Evolutionary conservation across 2,329 filamentous ascomycete genomes (phyloP).

Genomic region (Phyllosticta ampelicida): DNA sequence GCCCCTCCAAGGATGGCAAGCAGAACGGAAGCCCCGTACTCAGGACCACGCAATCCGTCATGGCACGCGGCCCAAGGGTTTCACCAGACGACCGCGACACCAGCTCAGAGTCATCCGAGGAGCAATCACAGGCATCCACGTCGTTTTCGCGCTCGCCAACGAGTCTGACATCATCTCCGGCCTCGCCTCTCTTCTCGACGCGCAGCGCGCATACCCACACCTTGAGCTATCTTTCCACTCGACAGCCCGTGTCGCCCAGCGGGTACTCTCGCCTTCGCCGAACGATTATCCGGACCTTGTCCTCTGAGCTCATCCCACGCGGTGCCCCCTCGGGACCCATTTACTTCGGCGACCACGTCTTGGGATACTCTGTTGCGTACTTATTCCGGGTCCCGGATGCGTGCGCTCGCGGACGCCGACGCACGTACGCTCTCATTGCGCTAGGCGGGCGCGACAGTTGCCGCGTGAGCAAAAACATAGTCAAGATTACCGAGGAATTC

Average conservation of each 20-base stretch:
- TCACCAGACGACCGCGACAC: conserved; percentile 14
- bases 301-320: conserved; percentile 45
- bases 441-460: conserved; percentile 47
- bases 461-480: conserved; percentile 32
- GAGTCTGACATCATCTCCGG: conserved; percentile 22
- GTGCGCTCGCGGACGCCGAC: conserved; percentile 44
- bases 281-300: conserved; percentile 47
- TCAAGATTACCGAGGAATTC: conserved; percentile 35
- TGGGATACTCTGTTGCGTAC: conserved; percentile 50
- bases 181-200: conserved; percentile 34
- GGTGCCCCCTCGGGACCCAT: conserved; percentile 47
- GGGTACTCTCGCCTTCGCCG: conserved; percentile 46
- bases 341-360: conserved; percentile 45
- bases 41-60: conserved; percentile 43
- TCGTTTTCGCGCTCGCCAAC: conserved; percentile 18
- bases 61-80: conserved; percentile 33
- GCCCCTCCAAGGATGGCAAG: conserved; percentile 37
- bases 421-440: conserved; percentile 47
- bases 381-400: conserved; percentile 49
- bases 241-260: conserved; percentile 42
- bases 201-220: conserved; percentile 41
- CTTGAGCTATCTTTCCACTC: conserved; percentile 47
- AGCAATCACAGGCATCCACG: conserved; percentile 28
- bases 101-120: conserved; percentile 22
- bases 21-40: conserved; percentile 44